Conservation (phyloP, 257 asterid species). For the Asclepias syriaca region DNA sequence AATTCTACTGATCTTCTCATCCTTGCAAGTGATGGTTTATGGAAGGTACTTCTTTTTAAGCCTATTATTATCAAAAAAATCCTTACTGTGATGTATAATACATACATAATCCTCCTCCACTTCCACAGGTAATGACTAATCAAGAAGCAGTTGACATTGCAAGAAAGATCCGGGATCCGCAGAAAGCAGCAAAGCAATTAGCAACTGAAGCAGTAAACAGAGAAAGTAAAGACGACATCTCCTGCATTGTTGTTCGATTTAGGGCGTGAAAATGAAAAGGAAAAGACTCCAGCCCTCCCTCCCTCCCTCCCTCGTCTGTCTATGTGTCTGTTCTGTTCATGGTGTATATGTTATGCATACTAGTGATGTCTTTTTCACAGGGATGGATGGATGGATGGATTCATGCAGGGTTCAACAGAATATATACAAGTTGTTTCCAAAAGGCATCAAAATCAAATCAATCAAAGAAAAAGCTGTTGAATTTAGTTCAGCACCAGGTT, state of each 20-base stretch:
- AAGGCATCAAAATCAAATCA: conserved; percentile 17
- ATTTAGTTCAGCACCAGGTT: conserved; percentile 9
- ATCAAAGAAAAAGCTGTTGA: neutral
- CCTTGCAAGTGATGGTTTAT: conserved; percentile 91
- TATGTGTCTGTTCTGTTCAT: neutral
- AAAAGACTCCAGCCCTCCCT: too few species aligned
- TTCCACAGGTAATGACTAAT: conserved; percentile 72
- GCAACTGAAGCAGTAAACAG: conserved; percentile 63
- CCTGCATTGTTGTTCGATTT: conserved; percentile 84
- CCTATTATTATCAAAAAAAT: neutral
- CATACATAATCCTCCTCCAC: neutral
- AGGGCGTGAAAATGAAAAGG: conserved; percentile 25
- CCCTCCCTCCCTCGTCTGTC: too few species aligned
- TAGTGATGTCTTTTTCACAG: conserved; percentile 5
- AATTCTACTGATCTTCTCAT: conserved; percentile 61
- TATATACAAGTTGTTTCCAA: neutral
- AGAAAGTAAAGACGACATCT: conserved; percentile 89
- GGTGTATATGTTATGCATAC: conserved; percentile 37
- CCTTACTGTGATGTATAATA: neutral
- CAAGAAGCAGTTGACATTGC: conserved; percentile 88
- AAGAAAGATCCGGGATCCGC: conserved; percentile 68
- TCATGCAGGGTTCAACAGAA: conserved; percentile 15
- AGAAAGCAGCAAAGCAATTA: conserved; percentile 78
- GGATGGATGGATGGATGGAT: neutral
- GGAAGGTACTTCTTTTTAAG: conserved; percentile 53